Evolutionary conservation across 805 yeast genomes (phyloP), one percentile per base, ranked within the genome.

Genomic region (Candida fluviatilis): DNA sequence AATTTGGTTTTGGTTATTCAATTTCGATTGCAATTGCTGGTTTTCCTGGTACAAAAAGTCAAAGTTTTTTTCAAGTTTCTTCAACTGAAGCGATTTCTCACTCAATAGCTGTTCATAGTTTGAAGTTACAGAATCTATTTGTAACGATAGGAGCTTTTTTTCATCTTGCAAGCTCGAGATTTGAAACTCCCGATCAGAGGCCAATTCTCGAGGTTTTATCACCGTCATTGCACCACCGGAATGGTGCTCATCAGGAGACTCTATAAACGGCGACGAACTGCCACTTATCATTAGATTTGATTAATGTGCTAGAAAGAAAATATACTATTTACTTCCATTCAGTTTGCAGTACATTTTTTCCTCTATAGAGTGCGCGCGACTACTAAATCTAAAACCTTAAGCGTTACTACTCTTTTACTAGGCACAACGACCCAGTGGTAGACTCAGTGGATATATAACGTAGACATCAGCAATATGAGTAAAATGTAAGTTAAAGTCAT

Each of bases 11-110:
- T 55, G 61, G 46, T 65, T 66, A 8, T 51, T 53, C 6, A 51
- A 33, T 32, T 65, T 64, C 18, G 64, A 58, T 14, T 58, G 55
- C 24, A 58, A 46, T 34, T 58, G 57, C 21, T 57, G 52, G 38
- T 66, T 52, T 39, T 66, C 66, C 23, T 55, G 56, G 38, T 56
- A 63, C 8, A 66, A 38, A 40, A 42, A 67, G 37, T 64, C 67
- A 32, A 69, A 60, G 43, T 63, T 64, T 19, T 52, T 50, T 43
- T 67, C 64, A 11, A 69, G 49, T 23, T 50, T 54, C 19, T 51
- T 50, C 35, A 58, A 48, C 32, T 58, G 64, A 28, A 62, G 62
- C 40, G 57, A 60, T 43, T 68, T 67, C 25, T 53, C 46, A 10
- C 46, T 39, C 11, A 66, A 42, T 5, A 64, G 43, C 34, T 40